phyloP scores from a whole-genome alignment of 768 basidiomycete genomes.

The Brasilioporus rufonigricans region DNA sequence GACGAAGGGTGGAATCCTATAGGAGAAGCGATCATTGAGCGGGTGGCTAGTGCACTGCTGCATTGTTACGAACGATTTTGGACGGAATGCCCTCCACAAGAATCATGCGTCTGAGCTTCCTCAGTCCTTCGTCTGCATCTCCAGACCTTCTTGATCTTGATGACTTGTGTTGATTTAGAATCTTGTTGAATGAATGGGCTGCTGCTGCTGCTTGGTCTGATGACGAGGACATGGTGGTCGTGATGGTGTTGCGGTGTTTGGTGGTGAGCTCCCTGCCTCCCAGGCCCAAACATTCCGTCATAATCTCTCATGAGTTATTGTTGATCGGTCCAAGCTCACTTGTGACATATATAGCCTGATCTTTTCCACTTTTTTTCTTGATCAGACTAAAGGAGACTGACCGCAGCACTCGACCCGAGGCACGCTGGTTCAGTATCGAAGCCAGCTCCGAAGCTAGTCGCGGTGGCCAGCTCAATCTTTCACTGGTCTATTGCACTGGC shows the following conservation, averaged over 20 bases:
- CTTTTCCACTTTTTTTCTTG: background rate
- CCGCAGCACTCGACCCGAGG: conserved; percentile 16
- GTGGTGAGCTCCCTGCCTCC: background rate
- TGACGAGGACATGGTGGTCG: conserved; percentile 20
- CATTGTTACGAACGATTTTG: conserved; percentile 50
- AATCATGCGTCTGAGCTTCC: conserved; percentile 82
- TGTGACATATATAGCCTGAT: background rate
- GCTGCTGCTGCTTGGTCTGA: conserved; percentile 31
- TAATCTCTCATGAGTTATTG: conserved; percentile 1
- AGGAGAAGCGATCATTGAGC: conserved; percentile 2
- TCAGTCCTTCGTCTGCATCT: conserved; percentile 79
- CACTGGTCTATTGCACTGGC: background rate
- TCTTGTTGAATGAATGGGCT: conserved; percentile 78
- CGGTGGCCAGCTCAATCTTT: background rate
- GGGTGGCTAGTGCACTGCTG: background rate
- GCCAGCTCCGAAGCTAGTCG: background rate
- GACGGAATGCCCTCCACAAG: conserved; percentile 91
- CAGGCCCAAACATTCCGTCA: too few species aligned
- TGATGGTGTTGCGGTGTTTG: conserved; percentile 10
- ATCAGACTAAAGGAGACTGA: background rate
- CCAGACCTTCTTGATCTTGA: conserved; percentile 62
- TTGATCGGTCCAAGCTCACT: background rate
- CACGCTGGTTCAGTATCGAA: conserved; percentile 8
- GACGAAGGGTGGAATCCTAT: conserved; percentile 82
- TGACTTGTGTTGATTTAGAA: conserved; percentile 67